Evolutionary conservation across 2,329 filamentous ascomycete species (phyloP).

Genomic region (Diaporthe sp.): DNA sequence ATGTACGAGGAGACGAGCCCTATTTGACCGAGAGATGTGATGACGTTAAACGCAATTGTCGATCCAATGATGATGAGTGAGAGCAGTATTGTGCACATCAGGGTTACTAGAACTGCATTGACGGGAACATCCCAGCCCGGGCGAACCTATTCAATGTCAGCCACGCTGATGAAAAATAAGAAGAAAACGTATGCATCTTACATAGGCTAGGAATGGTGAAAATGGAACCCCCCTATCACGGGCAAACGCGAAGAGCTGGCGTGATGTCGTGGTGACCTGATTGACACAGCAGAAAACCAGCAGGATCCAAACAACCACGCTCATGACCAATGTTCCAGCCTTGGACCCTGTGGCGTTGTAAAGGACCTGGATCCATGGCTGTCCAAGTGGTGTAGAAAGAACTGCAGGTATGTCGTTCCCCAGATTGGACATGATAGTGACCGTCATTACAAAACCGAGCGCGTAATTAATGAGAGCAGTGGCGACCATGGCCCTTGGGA

Average conservation of each 20-base stretch:
- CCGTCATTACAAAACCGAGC: conserved; percentile 12
- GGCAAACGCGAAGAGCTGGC: conserved; percentile 21
- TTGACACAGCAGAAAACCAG: background rate
- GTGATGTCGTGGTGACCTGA: conserved; percentile 12
- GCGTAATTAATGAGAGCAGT: background rate
- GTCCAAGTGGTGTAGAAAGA: background rate
- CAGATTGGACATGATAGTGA: conserved; percentile 9
- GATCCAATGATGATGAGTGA: conserved; percentile 2
- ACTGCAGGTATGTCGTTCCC: background rate
- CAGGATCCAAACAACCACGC: background rate
- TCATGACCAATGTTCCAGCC: background rate
- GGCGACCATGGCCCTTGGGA: conserved; percentile 2
- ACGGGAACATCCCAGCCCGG: conserved; percentile 6
- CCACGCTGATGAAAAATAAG: background rate
- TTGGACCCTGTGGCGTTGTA: conserved; percentile 8
- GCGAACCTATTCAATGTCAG: background rate
- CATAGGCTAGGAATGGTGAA: conserved; percentile 1
- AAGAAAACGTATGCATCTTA: background rate
- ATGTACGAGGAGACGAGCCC: background rate
- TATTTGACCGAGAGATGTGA: conserved; percentile 5
- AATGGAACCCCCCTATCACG: background rate
- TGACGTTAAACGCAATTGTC: conserved; percentile 20
- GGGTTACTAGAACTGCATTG: background rate
- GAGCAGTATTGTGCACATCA: background rate
- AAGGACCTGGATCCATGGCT: conserved; percentile 11